A percentile compares a stretch with the other conserved stretches of the same genome.
These are phyloP conservation scores for Acacia melanoxylon DNA, from an alignment of 306 rosid species.

Conservation along the genomic window DNA sequence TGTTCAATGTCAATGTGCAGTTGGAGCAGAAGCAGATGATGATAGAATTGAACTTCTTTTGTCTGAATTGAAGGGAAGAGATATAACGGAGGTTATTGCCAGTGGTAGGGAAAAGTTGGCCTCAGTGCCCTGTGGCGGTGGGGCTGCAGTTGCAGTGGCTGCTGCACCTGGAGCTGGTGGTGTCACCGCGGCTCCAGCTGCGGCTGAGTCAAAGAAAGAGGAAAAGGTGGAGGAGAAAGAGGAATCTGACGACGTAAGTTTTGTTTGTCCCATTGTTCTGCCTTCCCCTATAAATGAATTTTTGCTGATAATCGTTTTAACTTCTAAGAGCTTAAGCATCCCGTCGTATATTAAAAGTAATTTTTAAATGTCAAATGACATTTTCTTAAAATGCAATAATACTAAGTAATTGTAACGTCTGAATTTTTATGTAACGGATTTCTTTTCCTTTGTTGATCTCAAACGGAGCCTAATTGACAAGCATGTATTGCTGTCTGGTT, in stretches of 20 bases:
- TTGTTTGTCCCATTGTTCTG: neutral
- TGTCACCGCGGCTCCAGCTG: conserved; percentile 48
- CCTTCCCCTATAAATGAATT: neutral
- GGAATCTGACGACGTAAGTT: conserved; percentile 70
- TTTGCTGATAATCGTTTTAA: neutral
- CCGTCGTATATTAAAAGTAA: neutral
- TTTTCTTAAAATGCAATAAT: neutral
- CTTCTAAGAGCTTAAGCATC: neutral
- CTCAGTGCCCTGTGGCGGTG: conserved; percentile 73
- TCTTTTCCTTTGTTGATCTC: neutral
- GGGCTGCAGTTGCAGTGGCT: conserved; percentile 42
- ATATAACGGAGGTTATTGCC: conserved; percentile 73
- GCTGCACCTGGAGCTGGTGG: conserved; percentile 37
- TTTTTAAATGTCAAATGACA: neutral
- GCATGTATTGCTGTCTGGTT: neutral
- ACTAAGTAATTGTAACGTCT: neutral
- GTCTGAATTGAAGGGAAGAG: conserved; percentile 61
- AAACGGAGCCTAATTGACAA: neutral
- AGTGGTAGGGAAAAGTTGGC: conserved; percentile 72
- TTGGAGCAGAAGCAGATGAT: conserved; percentile 67
- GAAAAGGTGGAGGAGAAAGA: conserved; percentile 71
- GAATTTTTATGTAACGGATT: neutral
- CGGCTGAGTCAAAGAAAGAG: conserved; percentile 67
- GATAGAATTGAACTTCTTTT: conserved; percentile 45
- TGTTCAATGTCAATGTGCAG: conserved; percentile 28